Base-by-base conservation (phyloP, 305 asterid species). In the Nicotiana rustica region DNA sequence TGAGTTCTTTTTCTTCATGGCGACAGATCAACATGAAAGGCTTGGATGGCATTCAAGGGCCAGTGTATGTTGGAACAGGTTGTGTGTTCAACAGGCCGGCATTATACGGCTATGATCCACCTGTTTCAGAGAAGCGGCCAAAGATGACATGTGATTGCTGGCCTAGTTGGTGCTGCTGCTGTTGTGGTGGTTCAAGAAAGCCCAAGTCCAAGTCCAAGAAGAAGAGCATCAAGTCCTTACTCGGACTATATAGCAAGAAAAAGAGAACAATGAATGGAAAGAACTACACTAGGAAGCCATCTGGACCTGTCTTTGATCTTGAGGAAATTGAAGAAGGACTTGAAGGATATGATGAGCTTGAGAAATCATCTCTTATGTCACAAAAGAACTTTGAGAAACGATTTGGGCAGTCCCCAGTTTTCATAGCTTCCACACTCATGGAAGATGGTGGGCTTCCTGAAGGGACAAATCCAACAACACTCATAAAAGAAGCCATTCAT, bases 121-220 rank as follows among this genome's bases (percentile, higher is more conserved):
- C 97, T 8, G 92, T 82, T 8, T 90, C 95, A 0, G 88, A 90
- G 83, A 92, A 92, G 91, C 85, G 95, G 82, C 87, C 92, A 6
- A 92, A 91, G 90, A 91, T 93, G 97, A 93, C 93, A 44, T 93
- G 97, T 69, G 97, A 93, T 84, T 93, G 97, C 86, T 93, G 94
- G 94, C 94, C 97, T 2, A 88, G 52, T 62, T 92, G 94, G 96
- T 92, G 97, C 82, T 91, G 96, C 87, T 92, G 92, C 67, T 93
- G 97, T 67, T 90, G 92, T 71, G 90, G 93, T 25, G 92, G 93
- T 77, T 88, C 97, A 36, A 92, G 94, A 79, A 93, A 82, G 36
- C 69, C 82, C 55, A 86, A 90, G 77, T 80, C 93, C 44, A 91
- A 90, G 87, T 81, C 87, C 52, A 93, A 91, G 90, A 93, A 91